Percentiles rank a stretch among this genome's conserved stretches.
Evolutionary conservation across 495 filamentous ascomycete genomes (phyloP).

Genomic region (Penicillium desertorum): DNA sequence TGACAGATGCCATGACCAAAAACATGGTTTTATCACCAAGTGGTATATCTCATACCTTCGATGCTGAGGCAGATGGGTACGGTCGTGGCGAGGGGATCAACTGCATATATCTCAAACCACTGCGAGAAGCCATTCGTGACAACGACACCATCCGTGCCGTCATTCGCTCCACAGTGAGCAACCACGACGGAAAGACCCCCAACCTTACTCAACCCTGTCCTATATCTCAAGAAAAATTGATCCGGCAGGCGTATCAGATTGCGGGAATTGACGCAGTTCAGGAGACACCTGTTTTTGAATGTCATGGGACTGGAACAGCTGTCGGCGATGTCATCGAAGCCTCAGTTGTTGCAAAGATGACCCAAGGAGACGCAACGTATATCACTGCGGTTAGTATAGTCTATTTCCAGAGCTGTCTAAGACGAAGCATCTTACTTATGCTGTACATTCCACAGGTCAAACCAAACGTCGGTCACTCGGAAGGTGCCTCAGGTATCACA

Average conservation of each 20-base stretch:
- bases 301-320: constrained; percentile 53
- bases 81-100: constrained; percentile 54
- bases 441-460: constrained; percentile 51
- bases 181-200: constrained; percentile 30
- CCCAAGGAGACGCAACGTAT: constrained; percentile 14
- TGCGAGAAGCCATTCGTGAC: constrained; percentile 30
- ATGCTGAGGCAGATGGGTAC: constrained; percentile 59
- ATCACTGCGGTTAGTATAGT: constrained; percentile 20
- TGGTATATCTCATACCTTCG: constrained; percentile 54
- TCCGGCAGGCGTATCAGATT: constrained; percentile 9
- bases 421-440: background rate
- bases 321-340: constrained; percentile 35
- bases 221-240: constrained; percentile 11
- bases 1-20: constrained; percentile 29
- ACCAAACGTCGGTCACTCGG: constrained; percentile 79
- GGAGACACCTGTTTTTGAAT: constrained; percentile 46
- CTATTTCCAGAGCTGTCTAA: background rate
- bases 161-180: constrained; percentile 35
- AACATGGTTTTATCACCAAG: constrained; percentile 22
- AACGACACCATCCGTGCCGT: constrained; percentile 37
- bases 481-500: constrained; percentile 75
- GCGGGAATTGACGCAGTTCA: constrained; percentile 10
- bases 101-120: constrained; percentile 32
- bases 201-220: constrained; percentile 13
- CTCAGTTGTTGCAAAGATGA: constrained; percentile 24